Percentiles rank a stretch among this genome's conserved stretches.
These are phyloP conservation scores for Colletotrichum somersetense DNA, from an alignment of 2,329 filamentous ascomycete species.

Conservation along the genomic window DNA sequence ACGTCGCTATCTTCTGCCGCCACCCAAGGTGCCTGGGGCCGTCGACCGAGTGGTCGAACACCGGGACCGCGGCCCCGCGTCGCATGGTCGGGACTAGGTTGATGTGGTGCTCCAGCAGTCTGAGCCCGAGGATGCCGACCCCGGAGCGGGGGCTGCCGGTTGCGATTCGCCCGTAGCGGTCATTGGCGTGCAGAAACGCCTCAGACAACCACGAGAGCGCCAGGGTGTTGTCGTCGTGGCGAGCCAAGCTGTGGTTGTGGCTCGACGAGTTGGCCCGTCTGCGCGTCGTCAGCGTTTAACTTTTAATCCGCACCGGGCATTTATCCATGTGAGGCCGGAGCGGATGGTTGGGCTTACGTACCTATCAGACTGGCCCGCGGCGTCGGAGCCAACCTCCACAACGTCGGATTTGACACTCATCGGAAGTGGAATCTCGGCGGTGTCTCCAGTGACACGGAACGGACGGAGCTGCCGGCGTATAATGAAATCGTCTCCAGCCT, in stretches of 20 bases:
- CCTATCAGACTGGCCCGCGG: slow-evolving; percentile 10
- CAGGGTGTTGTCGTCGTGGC: background rate
- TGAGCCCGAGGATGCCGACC: slow-evolving; percentile 46
- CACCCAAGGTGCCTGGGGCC: slow-evolving; percentile 44
- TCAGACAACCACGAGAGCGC: slow-evolving; percentile 31
- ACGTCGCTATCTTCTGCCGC: slow-evolving; percentile 50
- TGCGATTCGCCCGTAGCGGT: slow-evolving; percentile 50
- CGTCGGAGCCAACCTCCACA: slow-evolving; percentile 35
- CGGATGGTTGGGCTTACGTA: slow-evolving; percentile 14
- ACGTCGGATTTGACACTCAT: slow-evolving; percentile 38
- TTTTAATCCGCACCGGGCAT: background rate
- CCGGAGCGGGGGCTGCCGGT: slow-evolving; percentile 45
- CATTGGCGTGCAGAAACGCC: slow-evolving; percentile 35
- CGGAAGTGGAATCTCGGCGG: slow-evolving; percentile 10
- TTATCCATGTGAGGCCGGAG: background rate
- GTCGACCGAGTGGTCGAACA: slow-evolving; percentile 42
- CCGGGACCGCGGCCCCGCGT: slow-evolving; percentile 47
- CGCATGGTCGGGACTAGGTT: slow-evolving; percentile 46
- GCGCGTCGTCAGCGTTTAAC: slow-evolving; percentile 5
- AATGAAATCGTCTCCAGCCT: background rate
- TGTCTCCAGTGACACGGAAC: slow-evolving; percentile 15
- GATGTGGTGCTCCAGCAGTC: slow-evolving; percentile 49
- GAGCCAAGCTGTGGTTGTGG: slow-evolving; percentile 43
- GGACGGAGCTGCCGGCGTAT: slow-evolving; percentile 18
- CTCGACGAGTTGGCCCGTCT: slow-evolving; percentile 42